Conservation (phyloP, 2,329 filamentous ascomycete genomes). For the Cordyceps pruinosa region DNA sequence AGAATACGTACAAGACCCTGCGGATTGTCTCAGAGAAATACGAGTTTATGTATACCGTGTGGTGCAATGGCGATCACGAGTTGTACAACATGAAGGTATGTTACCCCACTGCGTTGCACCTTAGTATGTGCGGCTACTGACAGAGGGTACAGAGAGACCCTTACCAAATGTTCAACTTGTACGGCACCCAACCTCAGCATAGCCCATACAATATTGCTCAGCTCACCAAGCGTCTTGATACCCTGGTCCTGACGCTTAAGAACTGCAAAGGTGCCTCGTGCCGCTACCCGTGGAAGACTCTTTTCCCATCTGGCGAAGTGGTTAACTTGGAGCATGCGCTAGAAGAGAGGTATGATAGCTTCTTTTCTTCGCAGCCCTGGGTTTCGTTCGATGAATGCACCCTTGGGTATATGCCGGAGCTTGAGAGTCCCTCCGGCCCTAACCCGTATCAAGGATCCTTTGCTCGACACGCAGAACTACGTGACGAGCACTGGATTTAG, state of each 20-base stretch:
- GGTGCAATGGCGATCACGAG: constrained; percentile 43
- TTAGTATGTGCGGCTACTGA: neutral
- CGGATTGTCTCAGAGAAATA: constrained; percentile 40
- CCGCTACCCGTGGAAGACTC: constrained; percentile 45
- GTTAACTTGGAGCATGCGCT: constrained; percentile 44
- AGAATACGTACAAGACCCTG: constrained; percentile 48
- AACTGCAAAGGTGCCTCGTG: constrained; percentile 49
- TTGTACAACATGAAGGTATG: constrained; percentile 44
- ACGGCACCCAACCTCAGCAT: neutral
- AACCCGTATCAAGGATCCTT: neutral
- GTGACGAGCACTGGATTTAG: constrained; percentile 9
- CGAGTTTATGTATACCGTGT: constrained; percentile 48
- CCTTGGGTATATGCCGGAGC: constrained; percentile 45
- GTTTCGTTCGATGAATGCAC: constrained; percentile 47
- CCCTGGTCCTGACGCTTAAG: constrained; percentile 53
- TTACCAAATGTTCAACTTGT: constrained; percentile 32
- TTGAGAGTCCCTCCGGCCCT: constrained; percentile 42
- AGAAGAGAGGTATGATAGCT: constrained; percentile 38
- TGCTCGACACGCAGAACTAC: neutral
- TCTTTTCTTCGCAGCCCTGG: constrained; percentile 42
- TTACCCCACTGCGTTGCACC: neutral
- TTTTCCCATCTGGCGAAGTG: constrained; percentile 49
- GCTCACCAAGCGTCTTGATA: constrained; percentile 41
- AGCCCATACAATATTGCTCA: neutral
- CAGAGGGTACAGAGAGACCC: constrained; percentile 37